Evolutionary conservation across 768 basidiomycete species (phyloP).

Genomic region (Phanerochaete sordida): DNA sequence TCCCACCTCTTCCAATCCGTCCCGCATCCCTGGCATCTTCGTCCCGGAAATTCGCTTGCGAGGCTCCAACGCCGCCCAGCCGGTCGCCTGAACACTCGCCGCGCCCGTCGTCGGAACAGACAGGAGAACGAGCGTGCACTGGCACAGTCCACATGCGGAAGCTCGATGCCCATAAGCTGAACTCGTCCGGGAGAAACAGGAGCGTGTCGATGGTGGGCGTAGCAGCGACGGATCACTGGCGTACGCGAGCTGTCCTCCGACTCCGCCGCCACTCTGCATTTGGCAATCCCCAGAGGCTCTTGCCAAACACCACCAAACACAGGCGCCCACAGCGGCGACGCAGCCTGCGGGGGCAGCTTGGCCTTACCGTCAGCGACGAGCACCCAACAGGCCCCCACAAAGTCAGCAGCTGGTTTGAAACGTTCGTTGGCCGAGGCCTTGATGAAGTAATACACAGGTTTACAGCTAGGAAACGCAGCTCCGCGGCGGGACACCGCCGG

Average conservation of each 20-base stretch:
- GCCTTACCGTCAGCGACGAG: too few species aligned
- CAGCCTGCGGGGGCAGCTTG: too few species aligned
- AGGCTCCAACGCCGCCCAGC: neutral
- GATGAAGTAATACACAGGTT: too few species aligned
- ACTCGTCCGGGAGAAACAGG: neutral
- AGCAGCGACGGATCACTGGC: neutral
- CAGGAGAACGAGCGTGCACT: neutral
- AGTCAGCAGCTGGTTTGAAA: too few species aligned
- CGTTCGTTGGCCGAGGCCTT: too few species aligned
- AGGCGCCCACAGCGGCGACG: too few species aligned
- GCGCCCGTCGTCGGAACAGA: constrained; percentile 5
- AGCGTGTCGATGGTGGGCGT: neutral
- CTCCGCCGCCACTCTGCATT: neutral
- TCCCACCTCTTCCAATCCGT: neutral
- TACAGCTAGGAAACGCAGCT: neutral
- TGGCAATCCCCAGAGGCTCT: neutral
- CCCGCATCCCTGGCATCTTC: neutral
- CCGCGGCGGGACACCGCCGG: neutral
- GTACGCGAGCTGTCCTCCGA: neutral
- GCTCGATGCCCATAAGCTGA: neutral
- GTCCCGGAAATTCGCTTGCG: neutral
- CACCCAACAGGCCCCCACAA: neutral
- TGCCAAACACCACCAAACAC: neutral
- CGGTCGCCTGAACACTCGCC: neutral
- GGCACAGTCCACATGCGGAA: neutral